Evolutionary conservation across 257 asterid species (phyloP).

Genomic region (Datura wrightii): DNA sequence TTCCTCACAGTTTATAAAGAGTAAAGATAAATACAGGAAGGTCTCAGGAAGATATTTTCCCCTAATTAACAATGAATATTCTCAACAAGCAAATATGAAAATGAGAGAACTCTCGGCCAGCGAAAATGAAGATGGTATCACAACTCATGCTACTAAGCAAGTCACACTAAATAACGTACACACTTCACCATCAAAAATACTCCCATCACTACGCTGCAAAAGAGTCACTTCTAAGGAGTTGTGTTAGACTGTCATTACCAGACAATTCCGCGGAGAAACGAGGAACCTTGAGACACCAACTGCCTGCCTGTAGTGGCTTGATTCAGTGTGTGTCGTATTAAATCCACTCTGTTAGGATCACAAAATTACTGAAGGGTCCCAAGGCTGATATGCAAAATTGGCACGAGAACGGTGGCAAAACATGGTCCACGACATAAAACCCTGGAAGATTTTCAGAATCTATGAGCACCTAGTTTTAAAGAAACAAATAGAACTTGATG

Average conservation of each 20-base stretch:
- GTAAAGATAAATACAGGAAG: background rate
- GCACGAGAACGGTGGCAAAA: background rate
- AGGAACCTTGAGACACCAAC: conserved; percentile 1
- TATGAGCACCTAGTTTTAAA: conserved; percentile 6
- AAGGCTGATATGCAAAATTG: background rate
- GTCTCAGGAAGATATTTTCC: conserved; percentile 7
- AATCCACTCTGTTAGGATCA: background rate
- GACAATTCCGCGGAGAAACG: background rate
- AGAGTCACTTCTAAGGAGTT: background rate
- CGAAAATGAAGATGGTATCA: conserved; percentile 1
- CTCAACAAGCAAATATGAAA: conserved; percentile 10
- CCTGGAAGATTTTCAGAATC: conserved; percentile 4
- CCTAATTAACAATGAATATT: background rate
- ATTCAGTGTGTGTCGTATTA: background rate
- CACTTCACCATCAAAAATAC: background rate
- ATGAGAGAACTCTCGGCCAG: background rate
- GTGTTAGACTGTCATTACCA: background rate
- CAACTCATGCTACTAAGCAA: background rate
- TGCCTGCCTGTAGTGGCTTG: background rate
- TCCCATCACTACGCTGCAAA: background rate
- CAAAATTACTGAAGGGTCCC: background rate
- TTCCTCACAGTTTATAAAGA: background rate
- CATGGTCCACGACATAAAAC: background rate
- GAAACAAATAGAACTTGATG: background rate
- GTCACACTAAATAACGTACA: background rate